Conservation (phyloP, 441 rosid species). For the Populus tomentosa region DNA sequence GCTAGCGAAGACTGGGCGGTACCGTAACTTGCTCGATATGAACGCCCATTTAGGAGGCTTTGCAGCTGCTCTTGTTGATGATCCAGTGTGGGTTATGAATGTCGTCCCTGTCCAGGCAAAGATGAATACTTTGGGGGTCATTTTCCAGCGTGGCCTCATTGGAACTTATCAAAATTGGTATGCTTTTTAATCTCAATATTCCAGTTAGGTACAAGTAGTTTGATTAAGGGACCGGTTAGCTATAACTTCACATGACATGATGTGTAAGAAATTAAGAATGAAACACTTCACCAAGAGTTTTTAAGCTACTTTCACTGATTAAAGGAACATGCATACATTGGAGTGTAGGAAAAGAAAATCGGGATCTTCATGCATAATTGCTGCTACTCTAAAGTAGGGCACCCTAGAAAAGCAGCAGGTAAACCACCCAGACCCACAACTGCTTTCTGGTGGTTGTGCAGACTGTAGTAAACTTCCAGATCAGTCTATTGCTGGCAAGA, state of each 20-base stretch:
- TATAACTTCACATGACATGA: background rate
- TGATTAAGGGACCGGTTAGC: background rate
- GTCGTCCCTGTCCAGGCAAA: constrained; percentile 57
- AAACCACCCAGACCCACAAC: background rate
- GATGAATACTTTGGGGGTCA: constrained; percentile 63
- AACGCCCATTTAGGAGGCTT: constrained; percentile 78
- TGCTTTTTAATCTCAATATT: background rate
- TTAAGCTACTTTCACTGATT: background rate
- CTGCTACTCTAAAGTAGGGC: too few species aligned
- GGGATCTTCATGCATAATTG: too few species aligned
- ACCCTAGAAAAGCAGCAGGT: constrained; percentile 7
- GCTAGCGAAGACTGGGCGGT: constrained; percentile 54
- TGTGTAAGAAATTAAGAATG: too few species aligned
- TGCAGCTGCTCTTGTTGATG: constrained; percentile 63
- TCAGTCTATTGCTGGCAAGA: background rate
- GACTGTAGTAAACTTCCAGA: background rate
- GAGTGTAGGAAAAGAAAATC: too few species aligned
- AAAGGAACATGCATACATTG: too few species aligned
- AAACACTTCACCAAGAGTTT: too few species aligned
- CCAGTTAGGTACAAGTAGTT: background rate
- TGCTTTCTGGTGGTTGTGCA: background rate
- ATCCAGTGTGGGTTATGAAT: constrained; percentile 91
- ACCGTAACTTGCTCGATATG: constrained; percentile 77
- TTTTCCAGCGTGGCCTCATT: constrained; percentile 76
- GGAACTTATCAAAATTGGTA: constrained; percentile 87